Evolutionary conservation across 768 basidiomycete species (phyloP), one percentile per base, ranked within the genome.

Genomic region (Ephemerocybe angulata): DNA sequence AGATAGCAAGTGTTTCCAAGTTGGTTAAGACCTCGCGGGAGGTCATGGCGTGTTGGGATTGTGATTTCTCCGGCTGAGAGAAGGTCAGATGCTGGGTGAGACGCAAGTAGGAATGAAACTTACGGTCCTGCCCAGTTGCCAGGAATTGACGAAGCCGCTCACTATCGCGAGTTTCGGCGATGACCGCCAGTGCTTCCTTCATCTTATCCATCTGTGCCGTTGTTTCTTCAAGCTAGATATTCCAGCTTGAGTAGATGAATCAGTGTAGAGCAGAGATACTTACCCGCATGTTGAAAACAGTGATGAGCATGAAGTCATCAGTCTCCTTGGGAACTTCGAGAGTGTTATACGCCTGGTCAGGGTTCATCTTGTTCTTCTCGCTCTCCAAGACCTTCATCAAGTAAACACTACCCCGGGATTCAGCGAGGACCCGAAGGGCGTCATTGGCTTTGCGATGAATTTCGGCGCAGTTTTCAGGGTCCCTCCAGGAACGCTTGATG

Each of bases 1-100:
- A 90, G 74, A 63, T 92, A 93, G 63, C 92, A 93, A 0, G 91
- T 93, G 62, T 93, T 93, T 48, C 91, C 90, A 21, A 92, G 78
- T 64, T 95, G 93, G 64, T 93, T 88, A 27, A 95, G 77, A 4
- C 93, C 93, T 54, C 92, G 81, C 25, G 93, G 93, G 64, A 88
- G 76, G 57, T 92, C 90, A 3, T 76, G 76, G 42, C 79, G 78
- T 2, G 72, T 81, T 31, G 77, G 73, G 5, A 71, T 66, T 22
- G 73, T 63, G n/a, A 80, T 69, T 44, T 87, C 88, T 21, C 88
- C 91, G 55, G 87, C 87, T 93, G 58, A 2, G 48, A 46, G 17
- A 5, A 44, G n/a, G 43, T 60, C 2, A 63, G 37, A 30, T 47
- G n/a, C 19, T 50, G 24, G 24, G 8, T 11, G 12, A 21, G 35